Evolutionary conservation across 2,329 filamentous ascomycete species (phyloP).

Genomic region (Leptosphaerulina australis): DNA sequence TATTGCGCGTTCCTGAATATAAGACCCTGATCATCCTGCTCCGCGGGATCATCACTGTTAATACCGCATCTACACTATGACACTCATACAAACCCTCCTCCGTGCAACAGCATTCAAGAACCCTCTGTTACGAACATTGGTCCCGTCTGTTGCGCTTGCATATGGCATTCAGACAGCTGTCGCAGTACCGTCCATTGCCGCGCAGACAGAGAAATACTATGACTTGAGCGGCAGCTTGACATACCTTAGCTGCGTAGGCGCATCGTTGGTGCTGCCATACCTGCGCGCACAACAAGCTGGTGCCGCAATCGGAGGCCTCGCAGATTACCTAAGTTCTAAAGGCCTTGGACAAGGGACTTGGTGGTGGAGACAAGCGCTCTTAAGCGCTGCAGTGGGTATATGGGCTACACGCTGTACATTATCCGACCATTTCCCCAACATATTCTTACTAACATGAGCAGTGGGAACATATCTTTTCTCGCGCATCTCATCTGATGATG

Average conservation of each 20-base stretch:
- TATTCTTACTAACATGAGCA: conserved; percentile 35
- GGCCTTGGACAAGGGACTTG: conserved; percentile 36
- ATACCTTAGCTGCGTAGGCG: conserved; percentile 67
- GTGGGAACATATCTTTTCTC: conserved; percentile 70
- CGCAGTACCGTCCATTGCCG: conserved; percentile 65
- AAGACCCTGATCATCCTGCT: conserved; percentile 1
- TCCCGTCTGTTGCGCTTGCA: conserved; percentile 67
- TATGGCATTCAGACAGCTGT: conserved; percentile 68
- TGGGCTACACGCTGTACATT: conserved; percentile 69
- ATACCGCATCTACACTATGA: conserved; percentile 28
- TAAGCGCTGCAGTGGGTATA: conserved; percentile 62
- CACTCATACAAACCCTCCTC: conserved; percentile 58
- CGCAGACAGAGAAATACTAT: conserved; percentile 70
- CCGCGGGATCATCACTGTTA: neutral
- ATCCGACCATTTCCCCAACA: too few species aligned
- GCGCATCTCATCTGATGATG: conserved; percentile 62
- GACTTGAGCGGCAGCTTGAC: conserved; percentile 71
- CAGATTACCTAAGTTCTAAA: conserved; percentile 37
- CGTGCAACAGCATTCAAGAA: conserved; percentile 65
- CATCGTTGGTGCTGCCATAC: conserved; percentile 66
- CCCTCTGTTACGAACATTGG: conserved; percentile 66
- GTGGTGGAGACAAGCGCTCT: conserved; percentile 67
- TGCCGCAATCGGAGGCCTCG: conserved; percentile 45
- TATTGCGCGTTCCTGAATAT: neutral
- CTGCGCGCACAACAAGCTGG: conserved; percentile 61